Evolutionary conservation across 2,329 filamentous ascomycete species (phyloP).

Genomic region (Aspergillus sp.): DNA sequence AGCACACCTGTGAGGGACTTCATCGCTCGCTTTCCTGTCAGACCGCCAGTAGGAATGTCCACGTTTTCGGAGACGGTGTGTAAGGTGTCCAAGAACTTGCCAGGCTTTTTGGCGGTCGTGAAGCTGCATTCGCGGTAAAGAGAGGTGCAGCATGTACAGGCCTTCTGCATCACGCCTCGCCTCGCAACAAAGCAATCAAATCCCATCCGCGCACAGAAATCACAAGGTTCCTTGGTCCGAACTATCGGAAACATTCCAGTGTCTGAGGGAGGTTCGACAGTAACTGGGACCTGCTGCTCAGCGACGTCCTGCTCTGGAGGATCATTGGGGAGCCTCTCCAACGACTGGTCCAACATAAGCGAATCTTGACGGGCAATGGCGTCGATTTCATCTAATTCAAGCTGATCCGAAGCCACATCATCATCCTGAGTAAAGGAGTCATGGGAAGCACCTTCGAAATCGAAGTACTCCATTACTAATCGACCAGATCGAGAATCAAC

Average conservation of each 20-base stretch:
- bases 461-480: conserved; percentile 42
- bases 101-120: conserved; percentile 35
- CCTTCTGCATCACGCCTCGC: conserved; percentile 37
- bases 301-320: conserved; percentile 12
- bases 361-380: conserved; percentile 32
- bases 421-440: conserved; percentile 30
- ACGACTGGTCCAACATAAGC: conserved; percentile 35
- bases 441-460: conserved; percentile 41
- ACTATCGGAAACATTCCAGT: conserved; percentile 38
- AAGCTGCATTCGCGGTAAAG: conserved; percentile 44
- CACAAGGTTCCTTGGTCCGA: conserved; percentile 40
- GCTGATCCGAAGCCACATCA: conserved; percentile 33
- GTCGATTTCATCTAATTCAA: conserved; percentile 34
- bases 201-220: conserved; percentile 41
- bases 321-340: conserved; percentile 31
- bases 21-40: conserved; percentile 35
- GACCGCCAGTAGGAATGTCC: conserved; percentile 30
- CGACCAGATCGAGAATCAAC: not conserved
- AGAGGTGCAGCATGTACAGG: conserved; percentile 44
- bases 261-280: conserved; percentile 15
- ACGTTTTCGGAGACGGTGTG: conserved; percentile 39
- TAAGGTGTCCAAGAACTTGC: conserved; percentile 39
- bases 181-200: conserved; percentile 42
- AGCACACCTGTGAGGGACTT: conserved; percentile 34
- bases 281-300: conserved; percentile 7